Evolutionary conservation across 345 rosid species (phyloP).

Genomic region (Triadica sebifera): DNA sequence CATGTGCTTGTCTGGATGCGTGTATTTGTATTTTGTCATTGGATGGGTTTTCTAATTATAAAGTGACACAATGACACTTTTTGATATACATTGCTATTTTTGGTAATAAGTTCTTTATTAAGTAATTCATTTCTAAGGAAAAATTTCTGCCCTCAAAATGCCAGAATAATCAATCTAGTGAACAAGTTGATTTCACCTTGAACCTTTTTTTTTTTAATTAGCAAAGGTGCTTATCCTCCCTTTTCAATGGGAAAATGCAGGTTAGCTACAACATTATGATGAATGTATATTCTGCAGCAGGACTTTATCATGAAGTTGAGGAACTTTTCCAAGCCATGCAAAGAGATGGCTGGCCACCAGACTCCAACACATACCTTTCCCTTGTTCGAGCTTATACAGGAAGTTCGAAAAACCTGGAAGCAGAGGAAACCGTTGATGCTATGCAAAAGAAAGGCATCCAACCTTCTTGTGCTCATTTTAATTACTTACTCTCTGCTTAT

Average conservation of each 20-base stretch:
- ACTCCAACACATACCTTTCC: conserved; percentile 51
- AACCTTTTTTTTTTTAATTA: background rate
- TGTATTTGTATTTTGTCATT: background rate
- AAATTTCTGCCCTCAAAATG: background rate
- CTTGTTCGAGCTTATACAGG: conserved; percentile 54
- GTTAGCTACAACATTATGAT: conserved; percentile 70
- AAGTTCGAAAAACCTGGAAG: conserved; percentile 51
- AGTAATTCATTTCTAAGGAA: background rate
- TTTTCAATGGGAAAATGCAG: conserved; percentile 40
- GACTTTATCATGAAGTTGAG: conserved; percentile 48
- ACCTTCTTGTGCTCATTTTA: conserved; percentile 54
- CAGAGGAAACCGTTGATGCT: conserved; percentile 50
- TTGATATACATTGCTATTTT: background rate
- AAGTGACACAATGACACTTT: background rate
- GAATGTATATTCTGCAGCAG: conserved; percentile 44
- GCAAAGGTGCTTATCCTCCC: background rate
- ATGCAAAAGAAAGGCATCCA: conserved; percentile 53
- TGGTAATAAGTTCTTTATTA: background rate
- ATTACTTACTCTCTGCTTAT: conserved; percentile 48
- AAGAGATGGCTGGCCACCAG: conserved; percentile 46
- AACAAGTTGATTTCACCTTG: background rate
- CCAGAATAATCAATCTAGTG: background rate
- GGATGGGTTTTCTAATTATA: background rate
- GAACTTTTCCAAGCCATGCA: conserved; percentile 58
- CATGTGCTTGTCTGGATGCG: background rate